Evolutionary conservation across 2,329 filamentous ascomycete genomes (phyloP), one percentile per base, ranked within the genome.

Genomic region (Fusarium redolens): DNA sequence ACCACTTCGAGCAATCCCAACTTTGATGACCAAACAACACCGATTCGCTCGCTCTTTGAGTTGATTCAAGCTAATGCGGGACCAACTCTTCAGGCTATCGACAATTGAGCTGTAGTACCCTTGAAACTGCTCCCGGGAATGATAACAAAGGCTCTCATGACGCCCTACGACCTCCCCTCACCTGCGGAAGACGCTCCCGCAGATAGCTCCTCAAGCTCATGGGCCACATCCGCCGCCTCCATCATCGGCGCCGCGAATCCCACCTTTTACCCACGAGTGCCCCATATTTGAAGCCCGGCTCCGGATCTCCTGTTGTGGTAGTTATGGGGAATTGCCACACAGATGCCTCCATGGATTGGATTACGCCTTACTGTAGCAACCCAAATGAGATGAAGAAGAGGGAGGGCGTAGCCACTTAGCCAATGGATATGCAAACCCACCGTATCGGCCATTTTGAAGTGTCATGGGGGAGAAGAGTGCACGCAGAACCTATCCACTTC

Each of bases 201-300:
- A 67, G 54, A 44, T 63, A 45, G 48, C 52, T 65, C 44, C 37
- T 38, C 30, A 25, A 50, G 31, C 55, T 37, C 33, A 28, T 28
- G 28, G 28, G 28, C 54, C 54, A 67, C 70, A 60, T 61, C 69
- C 47, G 65, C 69, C 56, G 69, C 64, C 69, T 64, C 60, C 51
- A 70, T 58, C 56, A 50, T 68, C 70, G 65, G 69, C 51, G 65
- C 69, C 48, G 38, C 43, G 33, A 51, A 71, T 61, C 71, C 62
- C 67, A 73, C 71, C 48, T 67, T 44, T 52, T 28, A 50, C 51
- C 65, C 64, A 67, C n/a, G 33, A 47, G 22, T 38, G 25, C 31
- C 71, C 71, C 68, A 69, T 72, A 69, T 69, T 72, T 70, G 69
- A 65, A 72, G 67, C 75, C 75, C 75, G 72, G 72, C 75, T 76